Percentiles rank a stretch among this genome's conserved stretches.
phyloP scores from a whole-genome alignment of 2,329 filamentous ascomycete species.

The Daldinia eschscholtzii region DNA sequence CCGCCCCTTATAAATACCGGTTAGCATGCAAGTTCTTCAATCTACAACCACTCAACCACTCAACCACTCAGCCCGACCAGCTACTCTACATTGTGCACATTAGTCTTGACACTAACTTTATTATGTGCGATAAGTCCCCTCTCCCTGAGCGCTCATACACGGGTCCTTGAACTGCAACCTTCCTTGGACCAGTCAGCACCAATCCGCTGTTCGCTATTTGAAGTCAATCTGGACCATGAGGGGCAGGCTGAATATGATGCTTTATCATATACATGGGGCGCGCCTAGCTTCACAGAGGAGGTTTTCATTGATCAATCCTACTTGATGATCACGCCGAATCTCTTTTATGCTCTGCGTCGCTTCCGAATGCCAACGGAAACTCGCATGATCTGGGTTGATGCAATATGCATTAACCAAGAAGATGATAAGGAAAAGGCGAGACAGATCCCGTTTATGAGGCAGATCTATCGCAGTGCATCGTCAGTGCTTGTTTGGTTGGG shows the following conservation, averaged over 20 bases:
- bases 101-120: not conserved
- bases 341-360: conserved; percentile 12
- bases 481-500: conserved; percentile 17
- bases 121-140: not conserved
- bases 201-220: not conserved
- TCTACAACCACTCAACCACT: not conserved
- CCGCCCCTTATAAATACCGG: not conserved
- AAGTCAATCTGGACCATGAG: conserved; percentile 4
- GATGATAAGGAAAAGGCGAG: conserved; percentile 13
- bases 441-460: conserved; percentile 18
- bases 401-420: conserved; percentile 20
- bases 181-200: not conserved
- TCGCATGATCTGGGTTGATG: conserved; percentile 10
- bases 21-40: not conserved
- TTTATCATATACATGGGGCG: conserved; percentile 20
- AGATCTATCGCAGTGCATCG: conserved; percentile 19
- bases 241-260: conserved; percentile 9
- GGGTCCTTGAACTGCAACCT: not conserved
- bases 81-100: not conserved
- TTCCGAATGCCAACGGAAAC: conserved; percentile 6
- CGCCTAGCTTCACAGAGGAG: conserved; percentile 12
- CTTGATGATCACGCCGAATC: conserved; percentile 12
- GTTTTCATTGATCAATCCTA: conserved; percentile 12
- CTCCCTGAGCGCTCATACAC: not conserved
- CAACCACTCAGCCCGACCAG: not conserved